phyloP scores from a whole-genome alignment of 2,329 filamentous ascomycete species.

The Penicillium palitans region DNA sequence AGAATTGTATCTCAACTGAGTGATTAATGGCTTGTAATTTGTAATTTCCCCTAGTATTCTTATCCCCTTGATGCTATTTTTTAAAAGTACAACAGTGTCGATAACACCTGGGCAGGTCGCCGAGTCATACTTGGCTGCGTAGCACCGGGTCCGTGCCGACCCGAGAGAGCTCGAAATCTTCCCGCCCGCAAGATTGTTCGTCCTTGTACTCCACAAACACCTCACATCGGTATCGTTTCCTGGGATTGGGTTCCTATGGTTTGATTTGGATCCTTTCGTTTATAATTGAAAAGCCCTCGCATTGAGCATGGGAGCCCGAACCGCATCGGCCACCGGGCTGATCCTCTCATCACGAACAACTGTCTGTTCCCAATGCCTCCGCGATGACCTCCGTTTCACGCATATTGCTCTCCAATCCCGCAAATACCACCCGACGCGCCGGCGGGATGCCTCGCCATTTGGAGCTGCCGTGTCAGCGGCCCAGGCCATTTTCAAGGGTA shows the following conservation, averaged over 20 bases:
- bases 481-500: conserved; percentile 49
- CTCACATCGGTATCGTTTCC: conserved; percentile 1
- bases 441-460: conserved; percentile 43
- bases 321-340: conserved; percentile 39
- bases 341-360: conserved; percentile 35
- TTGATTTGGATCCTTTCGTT: background rate
- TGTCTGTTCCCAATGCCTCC: conserved; percentile 46
- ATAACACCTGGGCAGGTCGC: background rate
- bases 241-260: conserved; percentile 14
- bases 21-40: background rate
- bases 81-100: background rate
- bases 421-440: conserved; percentile 43
- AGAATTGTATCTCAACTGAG: background rate
- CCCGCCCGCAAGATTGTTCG: conserved; percentile 21
- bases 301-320: conserved; percentile 43
- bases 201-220: conserved; percentile 10
- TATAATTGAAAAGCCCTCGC: conserved; percentile 10
- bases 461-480: conserved; percentile 54
- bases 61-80: background rate
- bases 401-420: conserved; percentile 32
- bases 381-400: conserved; percentile 34
- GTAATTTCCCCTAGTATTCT: no score
- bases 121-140: conserved; percentile 1
- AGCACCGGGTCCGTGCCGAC: conserved; percentile 27
- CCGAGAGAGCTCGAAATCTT: conserved; percentile 33